Evolutionary conservation across 2,329 filamentous ascomycete species (phyloP).

Genomic region (Phialophora verrucosa): DNA sequence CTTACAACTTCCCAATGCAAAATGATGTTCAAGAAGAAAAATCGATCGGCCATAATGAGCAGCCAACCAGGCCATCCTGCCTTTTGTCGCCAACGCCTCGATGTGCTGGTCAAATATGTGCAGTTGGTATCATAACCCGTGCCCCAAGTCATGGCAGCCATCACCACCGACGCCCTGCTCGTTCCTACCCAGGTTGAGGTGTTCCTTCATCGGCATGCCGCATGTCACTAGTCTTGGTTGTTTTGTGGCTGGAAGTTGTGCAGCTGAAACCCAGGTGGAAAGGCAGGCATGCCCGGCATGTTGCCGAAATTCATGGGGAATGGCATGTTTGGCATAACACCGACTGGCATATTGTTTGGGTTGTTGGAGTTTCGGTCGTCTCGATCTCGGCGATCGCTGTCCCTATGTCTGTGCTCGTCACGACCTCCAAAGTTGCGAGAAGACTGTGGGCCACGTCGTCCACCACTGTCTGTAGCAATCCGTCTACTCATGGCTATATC

Average conservation of each 20-base stretch:
- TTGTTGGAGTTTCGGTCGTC: slow-evolving; percentile 33
- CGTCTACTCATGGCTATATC: slow-evolving; percentile 56
- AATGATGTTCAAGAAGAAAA: slow-evolving; percentile 7
- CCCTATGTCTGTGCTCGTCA: slow-evolving; percentile 43
- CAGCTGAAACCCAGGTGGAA: slow-evolving; percentile 55
- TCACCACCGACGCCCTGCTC: not conserved
- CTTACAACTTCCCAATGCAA: not conserved
- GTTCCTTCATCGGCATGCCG: not conserved
- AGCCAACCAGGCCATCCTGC: not conserved
- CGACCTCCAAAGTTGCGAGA: slow-evolving; percentile 45
- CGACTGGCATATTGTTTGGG: slow-evolving; percentile 31
- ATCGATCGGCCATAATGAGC: not conserved
- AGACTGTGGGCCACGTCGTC: slow-evolving; percentile 56
- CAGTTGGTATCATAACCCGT: not conserved
- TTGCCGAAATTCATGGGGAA: slow-evolving; percentile 42
- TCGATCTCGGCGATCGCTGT: slow-evolving; percentile 45
- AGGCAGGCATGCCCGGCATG: slow-evolving; percentile 55
- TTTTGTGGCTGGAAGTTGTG: slow-evolving; percentile 33
- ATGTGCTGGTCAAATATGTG: not conserved
- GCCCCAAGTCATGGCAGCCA: not conserved
- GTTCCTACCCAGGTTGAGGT: not conserved
- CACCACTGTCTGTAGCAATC: slow-evolving; percentile 58
- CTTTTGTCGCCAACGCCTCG: not conserved
- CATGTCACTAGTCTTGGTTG: slow-evolving; percentile 29
- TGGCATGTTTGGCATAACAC: slow-evolving; percentile 41